Base-by-base conservation (phyloP, 1,139 yeast species). In the Yamadazyma sp. region DNA sequence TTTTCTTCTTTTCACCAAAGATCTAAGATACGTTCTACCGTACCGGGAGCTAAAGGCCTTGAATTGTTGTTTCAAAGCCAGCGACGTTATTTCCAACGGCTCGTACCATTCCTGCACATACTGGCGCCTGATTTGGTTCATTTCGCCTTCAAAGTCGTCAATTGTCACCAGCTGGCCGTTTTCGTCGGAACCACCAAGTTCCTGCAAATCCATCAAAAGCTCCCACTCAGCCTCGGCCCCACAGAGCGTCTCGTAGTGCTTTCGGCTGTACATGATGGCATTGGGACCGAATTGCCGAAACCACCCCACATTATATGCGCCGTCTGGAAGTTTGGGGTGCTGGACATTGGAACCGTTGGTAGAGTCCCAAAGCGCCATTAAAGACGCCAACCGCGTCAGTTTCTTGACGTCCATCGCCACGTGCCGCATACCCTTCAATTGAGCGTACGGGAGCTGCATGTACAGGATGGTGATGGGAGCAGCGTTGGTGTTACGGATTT, bases 151-250 rank as follows among this genome's bases (percentile, higher is more conserved):
- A 17, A 2, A 12, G 29, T 34, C 34, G 14, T 29, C 20, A 6
- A 38, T 38, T 15, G 21, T 5, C 6, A 34, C 22, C 22, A 27
- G 21, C 7, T 33, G 35, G 7, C 26, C 42, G 12, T 21, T 15
- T 27, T 38, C 35, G 9, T 28, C 40, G 3, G 20, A n/a, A 2
- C 34, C 33, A 23, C 33, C 29, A 3, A 28, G 6, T 7, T 5
- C 4, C 13, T 34, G 49, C 23, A 42, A 22, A 4, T 47, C 48
- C 18, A 60, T 26, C 33, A 62, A 34, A 30, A 44, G 48, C 41
- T 73, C 79, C 73, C 73, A 70, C 3, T 50, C n/a, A 8, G 48
- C 52, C 30, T 49, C 52, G 10, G 10, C n/a, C 44, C 45, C 3
- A 57, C 62, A 36, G 21, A 59, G 48, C n/a, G 50, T 35, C 32